Conservation (phyloP, 2,329 filamentous ascomycete species). For the Sporothrix euskadiensis region DNA sequence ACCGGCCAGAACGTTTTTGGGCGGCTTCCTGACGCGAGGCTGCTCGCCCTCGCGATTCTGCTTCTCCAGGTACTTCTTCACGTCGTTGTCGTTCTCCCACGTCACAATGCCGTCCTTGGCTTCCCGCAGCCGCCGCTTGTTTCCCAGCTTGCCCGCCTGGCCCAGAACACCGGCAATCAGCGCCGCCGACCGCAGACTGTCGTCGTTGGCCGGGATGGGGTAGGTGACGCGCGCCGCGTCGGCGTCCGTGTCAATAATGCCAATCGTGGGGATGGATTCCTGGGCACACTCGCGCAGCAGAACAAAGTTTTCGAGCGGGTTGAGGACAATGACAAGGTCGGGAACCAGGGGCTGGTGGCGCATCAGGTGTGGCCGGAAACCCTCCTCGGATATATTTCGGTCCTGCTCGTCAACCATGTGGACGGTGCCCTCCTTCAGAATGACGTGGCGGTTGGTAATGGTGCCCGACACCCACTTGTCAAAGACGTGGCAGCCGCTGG, state of each 20-base stretch:
- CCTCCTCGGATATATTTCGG: constrained; percentile 50
- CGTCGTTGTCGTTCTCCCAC: constrained; percentile 49
- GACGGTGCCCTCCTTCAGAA: constrained; percentile 68
- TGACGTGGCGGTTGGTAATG: constrained; percentile 90
- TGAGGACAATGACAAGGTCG: constrained; percentile 88
- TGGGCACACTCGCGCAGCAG: constrained; percentile 87
- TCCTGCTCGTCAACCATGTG: constrained; percentile 80
- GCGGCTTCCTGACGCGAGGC: neutral
- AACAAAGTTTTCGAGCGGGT: constrained; percentile 88
- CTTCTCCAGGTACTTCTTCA: constrained; percentile 9
- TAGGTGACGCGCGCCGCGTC: constrained; percentile 96
- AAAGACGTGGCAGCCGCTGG: constrained; percentile 83
- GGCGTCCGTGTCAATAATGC: constrained; percentile 88
- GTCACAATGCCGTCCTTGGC: constrained; percentile 64
- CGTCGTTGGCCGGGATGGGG: constrained; percentile 93
- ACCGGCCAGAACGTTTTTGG: neutral
- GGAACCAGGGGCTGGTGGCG: constrained; percentile 71
- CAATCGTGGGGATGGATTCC: constrained; percentile 89
- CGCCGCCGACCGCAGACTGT: constrained; percentile 80
- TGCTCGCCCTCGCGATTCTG: neutral
- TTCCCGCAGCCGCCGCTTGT: constrained; percentile 63
- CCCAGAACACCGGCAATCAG: constrained; percentile 85
- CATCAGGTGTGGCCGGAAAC: constrained; percentile 66
- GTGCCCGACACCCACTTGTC: constrained; percentile 88
- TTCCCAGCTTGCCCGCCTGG: constrained; percentile 77